Evolutionary conservation across 1,284 basidiomycete species (phyloP).

Genomic region (Heterobasidion irregulare): DNA sequence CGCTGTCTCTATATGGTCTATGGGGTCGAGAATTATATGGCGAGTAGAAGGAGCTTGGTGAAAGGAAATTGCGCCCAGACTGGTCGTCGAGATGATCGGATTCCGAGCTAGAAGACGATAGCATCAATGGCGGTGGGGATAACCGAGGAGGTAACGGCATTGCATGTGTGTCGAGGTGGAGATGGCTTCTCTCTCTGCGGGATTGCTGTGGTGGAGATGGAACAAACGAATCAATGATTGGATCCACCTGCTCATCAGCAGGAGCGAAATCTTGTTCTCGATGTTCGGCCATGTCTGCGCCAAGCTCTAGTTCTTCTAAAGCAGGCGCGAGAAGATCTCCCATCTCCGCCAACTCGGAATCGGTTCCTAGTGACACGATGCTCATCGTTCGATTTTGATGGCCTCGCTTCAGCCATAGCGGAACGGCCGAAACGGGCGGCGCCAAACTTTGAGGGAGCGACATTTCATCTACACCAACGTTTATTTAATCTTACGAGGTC

Average conservation of each 20-base stretch:
- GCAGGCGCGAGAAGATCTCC: not conserved
- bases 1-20: not conserved
- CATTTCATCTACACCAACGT: conserved; percentile 5
- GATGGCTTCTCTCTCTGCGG: not conserved
- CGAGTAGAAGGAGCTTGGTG: not conserved
- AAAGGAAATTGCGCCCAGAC: not conserved
- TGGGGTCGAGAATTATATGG: not conserved
- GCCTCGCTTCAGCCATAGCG: not conserved
- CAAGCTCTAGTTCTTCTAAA: not conserved
- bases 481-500: conserved; percentile 9
- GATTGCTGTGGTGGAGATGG: not conserved
- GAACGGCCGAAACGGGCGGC: not conserved
- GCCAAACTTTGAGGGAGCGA: not conserved
- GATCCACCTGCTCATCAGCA: not conserved
- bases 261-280: not conserved
- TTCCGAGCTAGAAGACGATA: not conserved
- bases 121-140: not conserved
- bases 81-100: not conserved
- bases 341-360: not conserved
- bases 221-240: not conserved
- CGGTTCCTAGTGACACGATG: not conserved
- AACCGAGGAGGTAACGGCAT: not conserved
- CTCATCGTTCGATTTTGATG: not conserved
- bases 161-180: not conserved
- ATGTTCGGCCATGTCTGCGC: not conserved